Base-by-base conservation (phyloP, 768 basidiomycete genomes). In the Mycena kentingensis region DNA sequence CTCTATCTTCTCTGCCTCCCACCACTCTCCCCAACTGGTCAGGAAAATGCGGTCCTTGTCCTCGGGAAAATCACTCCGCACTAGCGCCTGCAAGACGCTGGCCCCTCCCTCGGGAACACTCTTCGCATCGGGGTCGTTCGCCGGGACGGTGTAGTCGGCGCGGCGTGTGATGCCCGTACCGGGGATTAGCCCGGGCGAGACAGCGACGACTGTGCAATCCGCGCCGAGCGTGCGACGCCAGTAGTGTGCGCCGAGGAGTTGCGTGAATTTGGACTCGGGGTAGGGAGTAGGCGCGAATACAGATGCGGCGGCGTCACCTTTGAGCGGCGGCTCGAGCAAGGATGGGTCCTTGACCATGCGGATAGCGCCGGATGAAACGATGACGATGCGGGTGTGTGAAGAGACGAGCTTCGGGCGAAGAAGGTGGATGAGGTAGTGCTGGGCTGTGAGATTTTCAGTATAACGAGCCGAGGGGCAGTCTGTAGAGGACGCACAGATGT, bases 11-110 rank as follows among this genome's bases (percentile, higher is more conserved):
- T 51, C 45, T 22, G 21, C n/a, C 5, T 27, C 37, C 57, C 57
- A 58, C 57, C 57, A 58, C 48, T 54, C 57, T 19, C 57, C 57
- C 57, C 57, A 54, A 52, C 52, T 54, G n/a, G 57, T 58, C 28
- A 58, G 26, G 41, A 58, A 58, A 3, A 58, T 51, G 5, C 27
- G 49, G 28, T 58, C 52, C 16, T 21, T 25, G 10, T 54, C 49
- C 5, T 35, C 39, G 12, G 57, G 57, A 22, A 58, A 43, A 41
- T 58, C 57, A 22, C 12, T 15, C 7, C 52, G 52, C 26, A 41
- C 32, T 8, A 58, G 26, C 1, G 57, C 57, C 2, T 26, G 26
- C 12, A 58, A 35, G 39, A 58, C 41, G 46, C 34, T 47, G 16
- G 49, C 18, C 0, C 39, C 57, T 13, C 57, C 52, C 7, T 37